Evolutionary conservation across 2,329 filamentous ascomycete species (phyloP).

Genomic region (Zymoseptoria ardabiliae): DNA sequence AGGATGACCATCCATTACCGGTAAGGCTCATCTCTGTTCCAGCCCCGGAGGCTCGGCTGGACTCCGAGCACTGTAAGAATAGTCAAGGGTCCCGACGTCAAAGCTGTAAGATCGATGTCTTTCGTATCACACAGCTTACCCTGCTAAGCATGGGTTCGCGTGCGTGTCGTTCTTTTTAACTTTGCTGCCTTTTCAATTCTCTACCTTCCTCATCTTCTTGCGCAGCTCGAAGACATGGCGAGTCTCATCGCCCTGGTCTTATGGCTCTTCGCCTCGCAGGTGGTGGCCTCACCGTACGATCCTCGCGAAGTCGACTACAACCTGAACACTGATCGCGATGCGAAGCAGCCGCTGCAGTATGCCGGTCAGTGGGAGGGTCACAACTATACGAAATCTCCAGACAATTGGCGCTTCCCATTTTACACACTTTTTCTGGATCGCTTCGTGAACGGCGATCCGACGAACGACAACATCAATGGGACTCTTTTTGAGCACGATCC

Average conservation of each 20-base stretch:
- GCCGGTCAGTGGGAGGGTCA: constrained; percentile 33
- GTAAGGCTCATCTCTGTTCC: background rate
- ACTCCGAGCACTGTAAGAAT: background rate
- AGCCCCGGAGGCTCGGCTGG: background rate
- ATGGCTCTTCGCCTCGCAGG: background rate
- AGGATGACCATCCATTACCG: background rate
- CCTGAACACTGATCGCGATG: constrained; percentile 50
- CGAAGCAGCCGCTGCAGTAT: constrained; percentile 49
- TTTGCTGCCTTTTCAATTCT: background rate
- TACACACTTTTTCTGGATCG: constrained; percentile 57
- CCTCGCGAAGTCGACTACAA: constrained; percentile 46
- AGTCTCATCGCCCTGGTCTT: background rate
- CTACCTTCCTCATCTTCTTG: background rate
- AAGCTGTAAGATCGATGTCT: background rate
- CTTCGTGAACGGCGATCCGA: constrained; percentile 58
- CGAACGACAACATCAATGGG: constrained; percentile 54
- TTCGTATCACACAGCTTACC: background rate
- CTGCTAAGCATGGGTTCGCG: background rate
- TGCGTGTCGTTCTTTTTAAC: background rate
- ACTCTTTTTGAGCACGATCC: constrained; percentile 55
- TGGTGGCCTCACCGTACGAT: constrained; percentile 32
- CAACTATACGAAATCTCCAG: constrained; percentile 45
- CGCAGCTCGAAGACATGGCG: background rate
- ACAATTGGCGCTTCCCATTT: constrained; percentile 56
- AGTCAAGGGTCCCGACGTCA: background rate